These are phyloP conservation scores for Sapria himalayana DNA, from an alignment of 345 rosid species.

Conservation along the genomic window DNA sequence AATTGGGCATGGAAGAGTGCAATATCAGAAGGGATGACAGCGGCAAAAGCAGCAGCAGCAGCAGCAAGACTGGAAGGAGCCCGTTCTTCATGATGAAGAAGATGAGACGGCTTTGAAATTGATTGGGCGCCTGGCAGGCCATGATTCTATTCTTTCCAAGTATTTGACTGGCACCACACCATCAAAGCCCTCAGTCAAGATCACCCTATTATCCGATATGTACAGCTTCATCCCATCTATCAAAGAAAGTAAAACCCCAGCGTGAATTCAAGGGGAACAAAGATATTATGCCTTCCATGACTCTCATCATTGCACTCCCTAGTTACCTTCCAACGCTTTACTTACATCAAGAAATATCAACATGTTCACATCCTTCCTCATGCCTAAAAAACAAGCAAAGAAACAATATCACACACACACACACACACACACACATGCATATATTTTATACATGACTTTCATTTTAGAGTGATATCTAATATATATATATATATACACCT, in stretches of 20 bases:
- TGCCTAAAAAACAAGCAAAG: constrained; percentile 23
- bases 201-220: constrained; percentile 72
- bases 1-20: no score
- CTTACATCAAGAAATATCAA: constrained; percentile 47
- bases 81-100: no score
- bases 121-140: constrained; percentile 42
- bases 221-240: constrained; percentile 72
- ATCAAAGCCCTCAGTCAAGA: constrained; percentile 72
- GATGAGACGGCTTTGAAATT: constrained; percentile 18
- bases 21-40: no score
- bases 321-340: constrained; percentile 92
- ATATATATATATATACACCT: no score
- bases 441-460: no score
- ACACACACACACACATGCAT: no score
- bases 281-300: constrained; percentile 48
- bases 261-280: no score
- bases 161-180: constrained; percentile 55
- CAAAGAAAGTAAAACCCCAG: constrained; percentile 1
- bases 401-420: no score
- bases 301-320: no score
- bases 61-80: no score
- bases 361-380: constrained; percentile 53
- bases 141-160: constrained; percentile 57
- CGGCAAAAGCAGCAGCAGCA: no score
- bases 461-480: no score